Percentiles rank a stretch among this genome's conserved stretches.
phyloP scores from a whole-genome alignment of 208 protist genomes.

The Angomonas ambiguus region DNA sequence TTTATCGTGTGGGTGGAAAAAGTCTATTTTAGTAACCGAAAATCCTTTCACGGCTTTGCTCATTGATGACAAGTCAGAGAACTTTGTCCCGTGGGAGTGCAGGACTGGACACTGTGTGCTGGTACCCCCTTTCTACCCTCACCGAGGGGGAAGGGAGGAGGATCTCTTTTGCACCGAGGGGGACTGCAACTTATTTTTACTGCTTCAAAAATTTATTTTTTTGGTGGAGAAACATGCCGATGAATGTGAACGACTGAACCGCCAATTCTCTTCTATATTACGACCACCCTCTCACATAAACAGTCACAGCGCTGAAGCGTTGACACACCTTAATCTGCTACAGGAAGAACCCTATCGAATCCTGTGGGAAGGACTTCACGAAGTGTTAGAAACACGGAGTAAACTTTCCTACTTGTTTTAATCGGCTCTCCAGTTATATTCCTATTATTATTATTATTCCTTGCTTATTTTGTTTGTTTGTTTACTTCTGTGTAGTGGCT shows the following conservation, averaged over 20 bases:
- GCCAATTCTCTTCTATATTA: background rate
- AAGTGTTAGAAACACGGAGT: background rate
- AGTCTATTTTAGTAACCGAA: slow-evolving; percentile 23
- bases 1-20: slow-evolving; percentile 18
- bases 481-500: too few relatives aligned
- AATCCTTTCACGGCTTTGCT: slow-evolving; percentile 43
- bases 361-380: background rate
- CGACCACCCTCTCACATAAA: background rate
- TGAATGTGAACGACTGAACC: background rate
- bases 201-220: background rate
- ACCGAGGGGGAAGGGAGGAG: background rate
- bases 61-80: slow-evolving; percentile 39
- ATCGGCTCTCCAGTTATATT: slow-evolving; percentile 6
- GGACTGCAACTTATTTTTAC: background rate
- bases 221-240: background rate
- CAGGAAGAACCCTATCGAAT: background rate
- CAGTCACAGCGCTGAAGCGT: background rate
- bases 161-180: background rate
- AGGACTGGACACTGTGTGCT: slow-evolving; percentile 36
- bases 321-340: background rate
- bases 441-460: background rate
- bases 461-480: background rate
- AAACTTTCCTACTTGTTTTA: slow-evolving; percentile 7
- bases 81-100: slow-evolving; percentile 34
- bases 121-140: slow-evolving; percentile 27